Base-by-base conservation (phyloP, 2,329 filamentous ascomycete genomes). In the Fusarium transvaalense region DNA sequence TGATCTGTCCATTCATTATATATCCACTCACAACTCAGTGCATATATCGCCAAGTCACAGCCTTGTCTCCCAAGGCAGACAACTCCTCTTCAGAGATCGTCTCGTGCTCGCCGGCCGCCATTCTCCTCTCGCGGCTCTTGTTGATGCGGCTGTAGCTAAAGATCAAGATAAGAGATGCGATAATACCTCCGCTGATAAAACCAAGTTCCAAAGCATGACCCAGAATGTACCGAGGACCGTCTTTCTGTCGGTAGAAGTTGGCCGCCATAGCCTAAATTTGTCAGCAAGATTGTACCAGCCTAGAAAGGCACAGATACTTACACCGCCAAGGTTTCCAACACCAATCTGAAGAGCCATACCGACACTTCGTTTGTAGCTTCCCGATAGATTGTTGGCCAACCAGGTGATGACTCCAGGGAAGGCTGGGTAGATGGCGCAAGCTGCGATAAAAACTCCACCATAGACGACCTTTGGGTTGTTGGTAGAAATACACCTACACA, bases 351-450 rank as follows among this genome's bases (percentile, higher is more conserved):
- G 78, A 0, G 88, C 89, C 84, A 91, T 91, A 3, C 88, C 89
- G 0, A 84, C 85, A 10, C 84, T 85, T 7, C 89, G 82, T 78
- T 97, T 97, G 77, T 84, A 84, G 45, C 80, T 82, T 0, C 84
- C 83, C 56, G 94, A 89, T 13, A 92, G 84, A 63, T 97, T 97
- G 76, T 96, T 97, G 34, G 87, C 86, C 1, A 89, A 81, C 93
- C 93, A 97, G 0, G 90, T 85, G 51, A 97, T 91, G 1, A 91
- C 91, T 54, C 94, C 94, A 0, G 92, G 83, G 59, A 96, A 91
- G 29, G 88, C 89, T 0, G 93, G 92, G 69, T 95, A 96, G 57
- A 96, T 94, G 3, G 91, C 91, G 59, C 92, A 85, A 0, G 92
- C 91, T 0, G 88, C 91, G 1, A 97, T 81, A 77, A 94, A 97